Base-by-base conservation (phyloP, 441 rosid species). In the Bruguiera hainesii region DNA sequence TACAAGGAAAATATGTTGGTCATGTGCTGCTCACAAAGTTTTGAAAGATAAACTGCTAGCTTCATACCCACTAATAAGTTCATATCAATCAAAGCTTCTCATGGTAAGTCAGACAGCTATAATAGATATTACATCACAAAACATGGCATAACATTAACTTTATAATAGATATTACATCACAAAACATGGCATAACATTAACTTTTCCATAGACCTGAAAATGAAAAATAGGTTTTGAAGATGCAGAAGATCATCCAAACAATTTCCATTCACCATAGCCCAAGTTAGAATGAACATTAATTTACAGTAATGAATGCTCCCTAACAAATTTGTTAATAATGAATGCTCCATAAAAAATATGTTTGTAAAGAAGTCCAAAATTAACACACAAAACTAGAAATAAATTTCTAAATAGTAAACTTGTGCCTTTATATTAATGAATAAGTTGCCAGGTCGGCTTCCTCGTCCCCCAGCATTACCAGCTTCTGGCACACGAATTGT, bases 371-470 rank as follows among this genome's bases (percentile, higher is more conserved):
- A 6, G 25, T 55, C 21, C 23, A 33, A 11, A n/a, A 9, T n/a
- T 64, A 19, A 4, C 31, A 29, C 11, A 3, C 13, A 29, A 4
- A 25, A 53, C 15, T 11, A 52, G 37, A 19, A 10, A 28, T 15
- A 31, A 65, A 5, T 4, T 59, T 35, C 5, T 49, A 35, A 20
- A 46, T 23, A 66, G 30, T 6, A 57, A 69, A 63, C 56, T 52
- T 78, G 50, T 80, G 81, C 98, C 98, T 91, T 93, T 74, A 93
- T 69, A 75, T 78, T 87, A 65, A 91, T 91, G 76, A 75, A 84
- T 74, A 94, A 80, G 80, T 76, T 82, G 69, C 98, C 93, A 71
- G 95, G 85, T 69, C 66, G 88, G 75, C 76, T 82, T 76, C 87
- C 82, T 77, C 71, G 82, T 67, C 87, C 82, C 60, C 84, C 85